These are phyloP conservation scores for Dissophora ornata DNA, from an alignment of 192 early-diverging fungal genomes.

Conservation along the genomic window DNA sequence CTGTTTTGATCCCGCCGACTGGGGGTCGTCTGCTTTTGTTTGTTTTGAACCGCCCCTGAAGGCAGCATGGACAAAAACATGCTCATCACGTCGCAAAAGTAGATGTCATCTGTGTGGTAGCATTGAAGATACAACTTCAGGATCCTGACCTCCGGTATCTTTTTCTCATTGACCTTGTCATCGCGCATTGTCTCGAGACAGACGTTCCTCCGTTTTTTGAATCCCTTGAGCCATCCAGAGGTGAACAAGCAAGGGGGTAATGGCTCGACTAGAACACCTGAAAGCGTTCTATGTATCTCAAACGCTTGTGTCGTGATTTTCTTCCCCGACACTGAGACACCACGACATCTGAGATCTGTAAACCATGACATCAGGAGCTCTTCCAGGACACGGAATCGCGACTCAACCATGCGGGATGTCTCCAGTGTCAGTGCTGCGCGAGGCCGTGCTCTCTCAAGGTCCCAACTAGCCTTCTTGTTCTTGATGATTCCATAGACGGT, in stretches of 20 bases:
- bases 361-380: conserved; percentile 7
- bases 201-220: conserved; percentile 4
- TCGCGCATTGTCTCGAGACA: background rate
- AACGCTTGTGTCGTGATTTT: conserved; percentile 1
- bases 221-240: conserved; percentile 3
- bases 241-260: conserved; percentile 3
- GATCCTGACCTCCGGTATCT: background rate
- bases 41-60: background rate
- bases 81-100: conserved; percentile 1
- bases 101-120: background rate
- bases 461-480: background rate
- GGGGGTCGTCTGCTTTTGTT: background rate
- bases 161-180: background rate
- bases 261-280: background rate
- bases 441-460: background rate
- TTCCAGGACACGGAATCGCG: conserved; percentile 1
- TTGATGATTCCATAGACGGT: conserved; percentile 11
- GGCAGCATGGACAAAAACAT: conserved; percentile 3
- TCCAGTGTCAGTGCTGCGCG: background rate
- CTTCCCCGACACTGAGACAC: conserved; percentile 2
- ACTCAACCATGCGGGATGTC: background rate
- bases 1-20: background rate
- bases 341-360: background rate
- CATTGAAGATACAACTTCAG: background rate
- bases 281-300: conserved; percentile 7